Conservation (phyloP, 2,329 filamentous ascomycete genomes). For the Onygena corvina region DNA sequence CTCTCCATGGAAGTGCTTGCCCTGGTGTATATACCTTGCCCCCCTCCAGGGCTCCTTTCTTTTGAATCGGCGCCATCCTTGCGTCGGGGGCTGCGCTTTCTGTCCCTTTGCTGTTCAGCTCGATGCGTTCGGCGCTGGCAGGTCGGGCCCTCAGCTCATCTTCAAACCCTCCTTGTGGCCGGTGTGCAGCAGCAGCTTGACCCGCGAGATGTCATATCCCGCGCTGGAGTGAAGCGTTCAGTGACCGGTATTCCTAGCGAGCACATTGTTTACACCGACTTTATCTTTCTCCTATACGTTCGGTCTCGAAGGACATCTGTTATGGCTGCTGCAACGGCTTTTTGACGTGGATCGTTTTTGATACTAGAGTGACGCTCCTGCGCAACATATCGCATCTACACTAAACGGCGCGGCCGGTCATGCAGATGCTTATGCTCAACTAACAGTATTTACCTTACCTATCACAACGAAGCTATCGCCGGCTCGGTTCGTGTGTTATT, state of each 20-base stretch:
- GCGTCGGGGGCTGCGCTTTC: not conserved
- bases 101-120: not conserved
- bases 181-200: not conserved
- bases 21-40: not conserved
- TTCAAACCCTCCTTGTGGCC: not conserved
- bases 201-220: not conserved
- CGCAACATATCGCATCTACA: not conserved
- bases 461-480: not conserved
- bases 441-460: not conserved
- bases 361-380: not conserved
- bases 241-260: slow-evolving; percentile 1
- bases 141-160: not conserved
- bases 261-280: not conserved
- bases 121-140: not conserved
- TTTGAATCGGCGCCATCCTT: not conserved
- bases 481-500: too few species aligned
- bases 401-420: not conserved
- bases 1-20: slow-evolving; percentile 3
- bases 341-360: not conserved
- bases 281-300: not conserved
- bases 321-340: not conserved
- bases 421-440: not conserved
- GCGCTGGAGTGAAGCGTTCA: not conserved
- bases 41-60: not conserved
- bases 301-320: not conserved